These are phyloP conservation scores for Russula emetica DNA, from an alignment of 768 basidiomycete species.

Conservation along the genomic window DNA sequence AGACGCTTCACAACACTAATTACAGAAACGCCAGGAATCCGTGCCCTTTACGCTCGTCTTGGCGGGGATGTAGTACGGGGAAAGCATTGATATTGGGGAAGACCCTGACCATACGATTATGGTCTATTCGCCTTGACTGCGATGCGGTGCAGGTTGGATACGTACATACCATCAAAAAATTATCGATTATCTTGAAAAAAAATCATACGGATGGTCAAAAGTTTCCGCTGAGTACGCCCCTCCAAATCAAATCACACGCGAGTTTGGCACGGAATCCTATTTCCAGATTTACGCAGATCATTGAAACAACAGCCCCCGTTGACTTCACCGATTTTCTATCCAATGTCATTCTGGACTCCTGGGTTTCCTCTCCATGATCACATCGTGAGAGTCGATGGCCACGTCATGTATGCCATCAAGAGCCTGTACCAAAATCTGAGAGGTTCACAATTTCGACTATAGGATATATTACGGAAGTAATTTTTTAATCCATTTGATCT, in stretches of 20 bases:
- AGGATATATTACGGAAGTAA: neutral
- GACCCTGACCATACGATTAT: neutral
- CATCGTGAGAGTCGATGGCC: neutral
- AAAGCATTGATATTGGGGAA: neutral
- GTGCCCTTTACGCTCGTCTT: neutral
- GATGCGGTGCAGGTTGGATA: neutral
- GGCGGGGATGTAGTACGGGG: neutral
- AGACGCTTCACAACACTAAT: neutral
- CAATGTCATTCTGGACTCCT: neutral
- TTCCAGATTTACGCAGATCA: neutral
- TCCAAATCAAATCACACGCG: neutral
- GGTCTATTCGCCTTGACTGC: neutral
- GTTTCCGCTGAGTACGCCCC: neutral
- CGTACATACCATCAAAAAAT: neutral
- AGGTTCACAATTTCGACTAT: neutral
- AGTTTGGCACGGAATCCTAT: neutral
- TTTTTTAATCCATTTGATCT: neutral
- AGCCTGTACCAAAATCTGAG: neutral
- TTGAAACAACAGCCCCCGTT: neutral
- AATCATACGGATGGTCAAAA: neutral
- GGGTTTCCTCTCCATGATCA: neutral
- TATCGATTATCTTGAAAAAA: neutral
- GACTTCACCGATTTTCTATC: neutral
- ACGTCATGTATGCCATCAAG: neutral
- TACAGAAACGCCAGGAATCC: neutral